Evolutionary conservation across 2,329 filamentous ascomycete species (phyloP).

Genomic region (Lasiodiplodia sp.): DNA sequence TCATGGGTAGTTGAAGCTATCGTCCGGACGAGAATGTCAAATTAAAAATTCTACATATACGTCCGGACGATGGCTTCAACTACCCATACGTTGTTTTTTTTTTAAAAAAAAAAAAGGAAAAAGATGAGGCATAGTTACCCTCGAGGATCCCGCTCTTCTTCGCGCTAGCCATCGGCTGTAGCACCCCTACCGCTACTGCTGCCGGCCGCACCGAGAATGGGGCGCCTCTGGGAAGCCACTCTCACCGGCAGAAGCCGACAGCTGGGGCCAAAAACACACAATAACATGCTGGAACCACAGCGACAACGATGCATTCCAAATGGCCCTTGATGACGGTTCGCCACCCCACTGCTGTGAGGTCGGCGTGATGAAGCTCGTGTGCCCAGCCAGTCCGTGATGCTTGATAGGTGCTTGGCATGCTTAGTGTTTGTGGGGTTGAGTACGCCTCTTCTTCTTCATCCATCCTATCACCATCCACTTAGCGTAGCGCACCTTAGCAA

Average conservation of each 20-base stretch:
- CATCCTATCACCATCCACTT: neutral
- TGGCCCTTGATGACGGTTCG: neutral
- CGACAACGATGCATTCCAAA: neutral
- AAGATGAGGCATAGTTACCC: too few species aligned
- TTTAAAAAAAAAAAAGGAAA: too few species aligned
- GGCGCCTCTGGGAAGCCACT: too few species aligned
- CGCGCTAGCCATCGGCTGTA: too few species aligned
- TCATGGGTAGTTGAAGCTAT: too few species aligned
- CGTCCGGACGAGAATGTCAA: too few species aligned
- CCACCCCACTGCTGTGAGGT: neutral
- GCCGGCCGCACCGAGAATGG: neutral
- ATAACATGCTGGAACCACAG: too few species aligned
- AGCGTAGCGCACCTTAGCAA: neutral
- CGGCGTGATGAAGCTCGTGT: conserved; percentile 1
- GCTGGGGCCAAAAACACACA: neutral
- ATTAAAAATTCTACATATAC: too few species aligned
- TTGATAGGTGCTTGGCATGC: conserved; percentile 16
- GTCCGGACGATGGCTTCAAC: too few species aligned
- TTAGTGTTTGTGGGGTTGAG: conserved; percentile 20
- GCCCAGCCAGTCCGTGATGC: conserved; percentile 1
- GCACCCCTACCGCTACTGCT: neutral
- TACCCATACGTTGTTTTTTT: too few species aligned
- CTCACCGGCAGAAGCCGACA: neutral
- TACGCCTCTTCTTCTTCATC: neutral
- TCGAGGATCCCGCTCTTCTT: too few species aligned